phyloP scores from a whole-genome alignment of 192 early-diverging fungal species.

The Fimicolochytrium jonesii region DNA sequence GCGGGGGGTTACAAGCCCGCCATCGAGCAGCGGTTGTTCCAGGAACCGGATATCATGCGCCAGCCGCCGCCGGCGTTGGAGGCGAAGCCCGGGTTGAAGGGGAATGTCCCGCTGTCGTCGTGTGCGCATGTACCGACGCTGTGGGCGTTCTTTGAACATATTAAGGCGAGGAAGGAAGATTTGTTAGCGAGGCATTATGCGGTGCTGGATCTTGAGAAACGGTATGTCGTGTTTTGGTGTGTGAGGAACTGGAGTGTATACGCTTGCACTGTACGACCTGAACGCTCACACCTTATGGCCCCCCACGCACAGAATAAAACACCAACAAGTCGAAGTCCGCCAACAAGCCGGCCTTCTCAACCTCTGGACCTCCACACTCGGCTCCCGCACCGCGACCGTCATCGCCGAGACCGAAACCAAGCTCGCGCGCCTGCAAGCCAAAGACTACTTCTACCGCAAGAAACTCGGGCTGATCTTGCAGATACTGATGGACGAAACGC shows the following conservation, averaged over 20 bases:
- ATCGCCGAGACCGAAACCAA: constrained; percentile 19
- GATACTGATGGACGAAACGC: constrained; percentile 54
- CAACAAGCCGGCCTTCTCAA: constrained; percentile 1
- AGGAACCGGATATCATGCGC: constrained; percentile 7
- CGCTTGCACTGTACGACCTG: background rate
- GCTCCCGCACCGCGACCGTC: constrained; percentile 27
- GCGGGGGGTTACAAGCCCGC: constrained; percentile 6
- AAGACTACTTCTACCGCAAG: constrained; percentile 19
- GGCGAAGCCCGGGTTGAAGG: background rate
- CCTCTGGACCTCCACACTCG: constrained; percentile 29
- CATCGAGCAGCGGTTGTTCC: background rate
- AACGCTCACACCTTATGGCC: background rate
- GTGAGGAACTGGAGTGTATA: too few species aligned
- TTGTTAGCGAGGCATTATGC: constrained; percentile 2
- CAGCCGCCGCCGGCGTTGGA: background rate
- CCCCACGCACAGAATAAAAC: constrained; percentile 19
- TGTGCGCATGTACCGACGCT: background rate
- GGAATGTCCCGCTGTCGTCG: background rate
- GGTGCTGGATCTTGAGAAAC: background rate
- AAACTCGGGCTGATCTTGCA: constrained; percentile 41
- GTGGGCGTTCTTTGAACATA: constrained; percentile 20
- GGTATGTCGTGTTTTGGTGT: too few species aligned
- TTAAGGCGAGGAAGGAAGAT: constrained; percentile 3
- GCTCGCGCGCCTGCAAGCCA: background rate
- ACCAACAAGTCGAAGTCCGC: constrained; percentile 35